These are phyloP conservation scores for Talaromyces sp. DNA, from an alignment of 2,329 filamentous ascomycete species.

Conservation along the genomic window DNA sequence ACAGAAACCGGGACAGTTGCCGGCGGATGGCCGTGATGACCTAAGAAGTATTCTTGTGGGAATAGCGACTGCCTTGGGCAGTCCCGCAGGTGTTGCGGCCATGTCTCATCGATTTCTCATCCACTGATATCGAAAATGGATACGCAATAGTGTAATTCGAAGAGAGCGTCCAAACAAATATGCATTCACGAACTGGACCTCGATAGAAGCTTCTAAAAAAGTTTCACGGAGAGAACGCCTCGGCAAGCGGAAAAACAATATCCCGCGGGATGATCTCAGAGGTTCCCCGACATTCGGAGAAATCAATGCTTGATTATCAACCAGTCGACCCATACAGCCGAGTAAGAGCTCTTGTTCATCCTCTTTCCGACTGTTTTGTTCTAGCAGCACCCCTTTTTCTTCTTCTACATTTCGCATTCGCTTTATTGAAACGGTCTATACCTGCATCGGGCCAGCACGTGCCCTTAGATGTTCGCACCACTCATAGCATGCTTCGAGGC, in stretches of 20 bases:
- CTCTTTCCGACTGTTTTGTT: neutral
- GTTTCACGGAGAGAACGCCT: constrained; percentile 25
- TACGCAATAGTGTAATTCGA: neutral
- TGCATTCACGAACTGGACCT: neutral
- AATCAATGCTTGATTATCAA: constrained; percentile 14
- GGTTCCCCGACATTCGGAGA: constrained; percentile 20
- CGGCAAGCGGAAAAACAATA: constrained; percentile 27
- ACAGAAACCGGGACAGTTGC: constrained; percentile 30
- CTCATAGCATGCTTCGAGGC: constrained; percentile 59
- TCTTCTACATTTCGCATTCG: neutral
- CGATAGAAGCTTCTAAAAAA: constrained; percentile 31
- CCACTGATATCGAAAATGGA: neutral
- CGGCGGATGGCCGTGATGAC: constrained; percentile 34
- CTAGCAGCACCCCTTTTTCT: neutral
- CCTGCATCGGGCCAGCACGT: constrained; percentile 18
- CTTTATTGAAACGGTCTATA: constrained; percentile 2
- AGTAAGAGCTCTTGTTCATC: neutral
- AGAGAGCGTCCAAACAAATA: neutral
- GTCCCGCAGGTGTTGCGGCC: constrained; percentile 38
- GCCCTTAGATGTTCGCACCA: constrained; percentile 15
- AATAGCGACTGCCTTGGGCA: constrained; percentile 43
- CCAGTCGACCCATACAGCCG: neutral
- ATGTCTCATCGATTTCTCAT: constrained; percentile 27
- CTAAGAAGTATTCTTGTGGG: constrained; percentile 41
- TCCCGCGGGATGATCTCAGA: constrained; percentile 27